Evolutionary conservation across 2,329 filamentous ascomycete species (phyloP).

Genomic region (Nigrospora sphaerica): DNA sequence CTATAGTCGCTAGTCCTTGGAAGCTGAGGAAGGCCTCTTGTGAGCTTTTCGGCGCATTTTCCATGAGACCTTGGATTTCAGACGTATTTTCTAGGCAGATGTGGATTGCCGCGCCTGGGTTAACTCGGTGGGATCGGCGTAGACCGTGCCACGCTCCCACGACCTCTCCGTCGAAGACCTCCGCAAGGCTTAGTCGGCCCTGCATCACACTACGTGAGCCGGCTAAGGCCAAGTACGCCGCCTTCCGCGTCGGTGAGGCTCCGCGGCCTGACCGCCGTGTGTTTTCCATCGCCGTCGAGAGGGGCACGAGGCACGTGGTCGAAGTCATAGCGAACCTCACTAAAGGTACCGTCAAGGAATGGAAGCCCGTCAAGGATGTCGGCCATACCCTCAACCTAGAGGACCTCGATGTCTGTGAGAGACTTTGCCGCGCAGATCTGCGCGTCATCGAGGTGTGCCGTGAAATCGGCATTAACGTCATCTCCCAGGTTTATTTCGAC

Average conservation of each 20-base stretch:
- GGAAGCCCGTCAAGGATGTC: conserved; percentile 39
- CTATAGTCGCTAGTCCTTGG: too few species aligned
- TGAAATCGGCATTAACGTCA: conserved; percentile 69
- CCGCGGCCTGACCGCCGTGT: conserved; percentile 42
- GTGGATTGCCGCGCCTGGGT: too few species aligned
- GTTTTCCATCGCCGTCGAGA: conserved; percentile 40
- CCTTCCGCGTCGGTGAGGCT: conserved; percentile 44
- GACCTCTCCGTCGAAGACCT: too few species aligned
- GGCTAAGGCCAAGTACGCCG: conserved; percentile 54
- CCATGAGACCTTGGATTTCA: too few species aligned
- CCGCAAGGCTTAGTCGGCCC: too few species aligned
- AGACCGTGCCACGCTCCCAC: too few species aligned
- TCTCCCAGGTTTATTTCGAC: conserved; percentile 79
- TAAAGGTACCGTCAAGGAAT: conserved; percentile 29
- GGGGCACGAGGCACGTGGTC: conserved; percentile 30
- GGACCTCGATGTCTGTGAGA: conserved; percentile 69
- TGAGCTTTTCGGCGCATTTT: too few species aligned
- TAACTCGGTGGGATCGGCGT: too few species aligned
- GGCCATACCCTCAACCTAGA: conserved; percentile 63
- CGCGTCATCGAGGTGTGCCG: conserved; percentile 72
- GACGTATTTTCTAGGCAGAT: too few species aligned
- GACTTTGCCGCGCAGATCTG: conserved; percentile 58
- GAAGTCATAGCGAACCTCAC: conserved; percentile 45
- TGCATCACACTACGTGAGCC: conserved; percentile 61
- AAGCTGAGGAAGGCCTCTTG: too few species aligned